Conservation (phyloP, 352 stramenopile genomes). For the Pythium dissotocum region DNA sequence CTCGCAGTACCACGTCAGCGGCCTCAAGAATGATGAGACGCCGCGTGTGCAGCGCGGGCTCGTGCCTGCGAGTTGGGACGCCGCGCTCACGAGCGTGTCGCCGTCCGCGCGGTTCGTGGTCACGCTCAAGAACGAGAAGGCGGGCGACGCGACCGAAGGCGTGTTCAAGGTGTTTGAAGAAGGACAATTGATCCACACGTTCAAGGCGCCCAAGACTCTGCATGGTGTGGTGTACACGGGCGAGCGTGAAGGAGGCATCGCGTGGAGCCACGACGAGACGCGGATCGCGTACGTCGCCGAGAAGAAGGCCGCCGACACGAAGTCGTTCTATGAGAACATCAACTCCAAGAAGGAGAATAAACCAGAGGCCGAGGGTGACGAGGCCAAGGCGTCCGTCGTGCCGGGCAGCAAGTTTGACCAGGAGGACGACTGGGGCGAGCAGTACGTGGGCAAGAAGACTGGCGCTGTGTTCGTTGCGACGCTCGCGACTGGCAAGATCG, state of each 20-base stretch:
- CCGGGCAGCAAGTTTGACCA: conserved; percentile 67
- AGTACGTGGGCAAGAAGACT: conserved; percentile 77
- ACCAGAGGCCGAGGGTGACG: conserved; percentile 23
- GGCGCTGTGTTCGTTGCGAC: conserved; percentile 68
- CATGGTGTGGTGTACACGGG: conserved; percentile 72
- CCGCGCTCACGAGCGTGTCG: conserved; percentile 52
- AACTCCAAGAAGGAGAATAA: conserved; percentile 42
- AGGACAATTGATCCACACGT: conserved; percentile 43
- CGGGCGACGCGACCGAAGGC: conserved; percentile 34
- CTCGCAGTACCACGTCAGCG: conserved; percentile 46
- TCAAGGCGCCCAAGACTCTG: conserved; percentile 68
- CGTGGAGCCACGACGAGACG: conserved; percentile 76
- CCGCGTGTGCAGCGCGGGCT: conserved; percentile 33
- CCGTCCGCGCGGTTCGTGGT: conserved; percentile 53
- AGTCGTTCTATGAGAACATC: conserved; percentile 58
- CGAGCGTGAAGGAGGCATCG: conserved; percentile 68
- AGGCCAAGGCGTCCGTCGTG: conserved; percentile 19
- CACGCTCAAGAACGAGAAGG: conserved; percentile 58
- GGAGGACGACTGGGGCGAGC: conserved; percentile 84
- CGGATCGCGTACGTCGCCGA: conserved; percentile 77
- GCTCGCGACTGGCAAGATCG: conserved; percentile 59
- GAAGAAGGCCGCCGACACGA: conserved; percentile 49
- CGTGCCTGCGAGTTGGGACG: conserved; percentile 45
- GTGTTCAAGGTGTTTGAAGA: conserved; percentile 57
- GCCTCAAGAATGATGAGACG: conserved; percentile 16